Evolutionary conservation across 176 grass and related monocot species (phyloP).

Genomic region (Raddia guianensis): DNA sequence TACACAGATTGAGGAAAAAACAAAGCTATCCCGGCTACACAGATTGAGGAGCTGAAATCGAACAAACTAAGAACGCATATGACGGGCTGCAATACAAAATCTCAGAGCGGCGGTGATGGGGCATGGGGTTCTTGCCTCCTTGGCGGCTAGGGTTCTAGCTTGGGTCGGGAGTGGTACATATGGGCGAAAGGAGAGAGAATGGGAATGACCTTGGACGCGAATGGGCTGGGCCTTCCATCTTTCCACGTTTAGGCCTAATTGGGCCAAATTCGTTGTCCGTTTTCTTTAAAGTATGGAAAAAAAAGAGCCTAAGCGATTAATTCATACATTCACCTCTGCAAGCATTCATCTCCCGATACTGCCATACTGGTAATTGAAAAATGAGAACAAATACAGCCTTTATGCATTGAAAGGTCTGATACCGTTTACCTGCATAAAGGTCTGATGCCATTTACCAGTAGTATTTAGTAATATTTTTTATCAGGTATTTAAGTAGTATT

Average conservation of each 20-base stretch:
- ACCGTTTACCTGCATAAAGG: too few relatives aligned
- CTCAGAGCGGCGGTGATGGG: neutral
- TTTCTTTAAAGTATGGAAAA: too few relatives aligned
- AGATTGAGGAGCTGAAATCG: neutral
- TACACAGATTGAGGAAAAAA: neutral
- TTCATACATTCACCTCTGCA: neutral
- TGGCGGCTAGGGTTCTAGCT: constrained; percentile 40
- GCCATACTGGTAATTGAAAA: neutral
- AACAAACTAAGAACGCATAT: neutral
- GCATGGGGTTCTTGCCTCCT: neutral
- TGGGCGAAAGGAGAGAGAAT: neutral
- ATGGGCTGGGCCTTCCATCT: constrained; percentile 23
- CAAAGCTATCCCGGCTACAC: too few relatives aligned
- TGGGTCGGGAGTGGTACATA: constrained; percentile 14
- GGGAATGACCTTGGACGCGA: neutral
- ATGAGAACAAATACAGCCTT: too few relatives aligned
- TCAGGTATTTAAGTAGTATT: too few relatives aligned
- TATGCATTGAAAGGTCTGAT: constrained; percentile 13
- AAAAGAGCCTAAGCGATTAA: neutral
- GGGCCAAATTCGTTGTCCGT: neutral
- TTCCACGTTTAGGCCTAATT: neutral
- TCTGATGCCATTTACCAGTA: neutral
- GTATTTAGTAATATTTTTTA: too few relatives aligned
- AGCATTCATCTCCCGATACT: too few relatives aligned
- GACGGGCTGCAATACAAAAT: neutral